Evolutionary conservation across 2,329 filamentous ascomycete genomes (phyloP).

Genomic region (Fusarium acutatum): DNA sequence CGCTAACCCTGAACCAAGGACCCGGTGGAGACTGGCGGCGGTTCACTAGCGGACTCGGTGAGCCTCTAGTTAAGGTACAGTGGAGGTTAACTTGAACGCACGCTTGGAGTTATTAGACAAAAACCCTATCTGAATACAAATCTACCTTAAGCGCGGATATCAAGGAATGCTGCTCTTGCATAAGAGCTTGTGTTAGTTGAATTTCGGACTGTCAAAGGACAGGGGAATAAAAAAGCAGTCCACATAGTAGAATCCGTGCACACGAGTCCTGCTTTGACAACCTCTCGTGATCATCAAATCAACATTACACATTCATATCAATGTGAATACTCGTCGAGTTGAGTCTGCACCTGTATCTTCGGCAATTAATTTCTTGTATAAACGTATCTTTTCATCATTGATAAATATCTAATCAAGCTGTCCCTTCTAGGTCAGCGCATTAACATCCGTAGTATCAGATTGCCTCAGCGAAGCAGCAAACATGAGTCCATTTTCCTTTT

Average conservation of each 20-base stretch:
- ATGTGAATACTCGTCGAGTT: neutral
- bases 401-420: constrained; percentile 1
- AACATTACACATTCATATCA: neutral
- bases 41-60: neutral
- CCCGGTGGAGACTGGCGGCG: neutral
- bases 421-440: constrained; percentile 7
- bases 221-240: neutral
- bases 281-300: neutral
- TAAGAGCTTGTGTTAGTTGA: neutral
- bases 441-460: constrained; percentile 4
- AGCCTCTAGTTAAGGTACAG: neutral
- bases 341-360: neutral
- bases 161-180: neutral
- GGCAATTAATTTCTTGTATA: neutral
- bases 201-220: neutral
- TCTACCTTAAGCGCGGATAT: neutral
- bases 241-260: neutral
- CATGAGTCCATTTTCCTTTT: neutral
- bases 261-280: neutral
- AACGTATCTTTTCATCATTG: constrained; percentile 5
- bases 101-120: neutral
- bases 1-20: neutral
- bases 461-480: constrained; percentile 5
- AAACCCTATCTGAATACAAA: neutral
- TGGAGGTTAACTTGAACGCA: neutral